Evolutionary conservation across 768 basidiomycete genomes (phyloP), one percentile per base, ranked within the genome.

Genomic region (Termitomyces sp.): DNA sequence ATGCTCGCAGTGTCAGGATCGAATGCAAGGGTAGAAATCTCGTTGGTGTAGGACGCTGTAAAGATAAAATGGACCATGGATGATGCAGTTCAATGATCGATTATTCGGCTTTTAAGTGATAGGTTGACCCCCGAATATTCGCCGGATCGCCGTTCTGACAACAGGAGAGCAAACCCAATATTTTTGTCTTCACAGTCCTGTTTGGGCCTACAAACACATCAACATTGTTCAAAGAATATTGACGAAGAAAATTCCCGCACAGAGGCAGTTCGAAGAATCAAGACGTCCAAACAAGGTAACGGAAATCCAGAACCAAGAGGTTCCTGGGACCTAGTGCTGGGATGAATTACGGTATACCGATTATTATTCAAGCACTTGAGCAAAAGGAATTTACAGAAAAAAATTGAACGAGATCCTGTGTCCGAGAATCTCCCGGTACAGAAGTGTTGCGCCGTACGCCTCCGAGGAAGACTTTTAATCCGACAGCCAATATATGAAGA

Each of bases 31-130:
- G 87, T 85, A 39, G 79, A 76, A 60, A 93, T 77, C 37, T 79
- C 75, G 65, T 83, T 74, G 24, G 86, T 79, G 69, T 85, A 86
- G n/a, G 88, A 85, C 49, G 78, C 82, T 26, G 82, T 84, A 32
- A 87, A 70, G 63, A 90, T 88, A 53, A 65, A 71, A 66, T 74
- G 67, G 50, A 64, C 66, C 71, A 77, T 77, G 64, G 43, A 59
- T 68, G 51, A 42, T 42, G 14, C 37, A 44, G 41, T 56, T 41
- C 37, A n/a, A 50, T 59, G 46, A 62, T 60, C 49, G 51, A 49
- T 59, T 57, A 59, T 52, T 44, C 49, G 56, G 53, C 48, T 59
- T 61, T 60, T 63, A 62, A 63, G 39, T 46, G 50, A 53, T 65
- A n/a, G 22, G 36, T 49, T 18, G 44, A 58, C 41, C 32, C 29